These are phyloP conservation scores for Helminthosporium solani DNA, from an alignment of 2,329 filamentous ascomycete species.

Conservation along the genomic window DNA sequence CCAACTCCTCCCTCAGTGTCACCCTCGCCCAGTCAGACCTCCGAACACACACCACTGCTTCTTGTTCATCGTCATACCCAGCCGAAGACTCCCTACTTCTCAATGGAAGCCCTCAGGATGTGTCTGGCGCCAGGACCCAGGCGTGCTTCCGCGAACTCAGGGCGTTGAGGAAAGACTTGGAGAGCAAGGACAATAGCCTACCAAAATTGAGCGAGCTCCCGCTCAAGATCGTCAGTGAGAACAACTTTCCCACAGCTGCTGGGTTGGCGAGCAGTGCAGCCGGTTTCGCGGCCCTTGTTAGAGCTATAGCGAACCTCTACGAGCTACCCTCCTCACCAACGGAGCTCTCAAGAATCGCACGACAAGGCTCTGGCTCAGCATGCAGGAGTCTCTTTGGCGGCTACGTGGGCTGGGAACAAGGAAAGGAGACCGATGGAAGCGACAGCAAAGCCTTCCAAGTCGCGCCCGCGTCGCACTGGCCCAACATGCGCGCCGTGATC, in stretches of 20 bases:
- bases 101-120: slow-evolving; percentile 80
- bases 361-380: slow-evolving; percentile 92
- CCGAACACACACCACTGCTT: slow-evolving; percentile 92
- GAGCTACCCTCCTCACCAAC: slow-evolving; percentile 76
- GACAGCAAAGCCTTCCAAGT: slow-evolving; percentile 89
- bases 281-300: slow-evolving; percentile 68
- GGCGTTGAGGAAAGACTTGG: slow-evolving; percentile 71
- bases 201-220: slow-evolving; percentile 76
- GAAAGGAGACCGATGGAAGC: slow-evolving; percentile 70
- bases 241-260: slow-evolving; percentile 98
- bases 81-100: slow-evolving; percentile 72
- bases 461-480: slow-evolving; percentile 88
- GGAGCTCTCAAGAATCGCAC: slow-evolving; percentile 83
- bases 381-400: slow-evolving; percentile 92
- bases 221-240: slow-evolving; percentile 87
- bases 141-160: slow-evolving; percentile 90
- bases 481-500: slow-evolving; percentile 87
- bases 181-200: slow-evolving; percentile 69
- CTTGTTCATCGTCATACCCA: slow-evolving; percentile 73
- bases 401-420: slow-evolving; percentile 93
- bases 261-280: slow-evolving; percentile 71
- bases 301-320: slow-evolving; percentile 90
- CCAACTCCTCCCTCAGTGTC: slow-evolving; percentile 95
- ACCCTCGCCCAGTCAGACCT: slow-evolving; percentile 93
- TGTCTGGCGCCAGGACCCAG: slow-evolving; percentile 86